A percentile compares a stretch with the other conserved stretches of the same genome.
Conservation (phyloP, 495 filamentous ascomycete genomes). For the Aspergillus biplanus region DNA sequence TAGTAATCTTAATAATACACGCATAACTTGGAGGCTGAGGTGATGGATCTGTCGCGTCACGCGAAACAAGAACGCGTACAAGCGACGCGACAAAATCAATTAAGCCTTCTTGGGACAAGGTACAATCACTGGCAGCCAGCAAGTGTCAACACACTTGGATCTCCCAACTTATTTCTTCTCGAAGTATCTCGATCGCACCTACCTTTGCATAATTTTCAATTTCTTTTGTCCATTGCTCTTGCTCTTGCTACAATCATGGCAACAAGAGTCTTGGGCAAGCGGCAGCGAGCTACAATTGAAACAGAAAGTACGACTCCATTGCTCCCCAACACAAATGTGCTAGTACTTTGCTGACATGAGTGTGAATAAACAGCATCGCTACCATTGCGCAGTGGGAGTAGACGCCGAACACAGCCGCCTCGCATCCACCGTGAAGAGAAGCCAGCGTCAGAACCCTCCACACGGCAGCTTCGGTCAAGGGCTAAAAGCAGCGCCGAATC, state of each 20-base stretch:
- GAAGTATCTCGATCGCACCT: background rate
- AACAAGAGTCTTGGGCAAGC: slow-evolving; percentile 72
- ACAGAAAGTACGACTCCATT: slow-evolving; percentile 53
- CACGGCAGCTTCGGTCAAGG: slow-evolving; percentile 43
- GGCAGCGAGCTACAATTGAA: slow-evolving; percentile 58
- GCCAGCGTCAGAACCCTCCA: slow-evolving; percentile 21
- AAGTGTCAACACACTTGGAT: background rate
- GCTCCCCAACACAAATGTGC: background rate
- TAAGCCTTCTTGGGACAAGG: slow-evolving; percentile 34
- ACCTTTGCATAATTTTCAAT: slow-evolving; percentile 2
- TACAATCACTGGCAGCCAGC: background rate
- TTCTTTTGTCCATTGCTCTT: slow-evolving; percentile 25
- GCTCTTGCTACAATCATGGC: slow-evolving; percentile 54
- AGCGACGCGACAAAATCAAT: slow-evolving; percentile 19
- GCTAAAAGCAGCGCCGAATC: slow-evolving; percentile 24
- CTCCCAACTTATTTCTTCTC: background rate
- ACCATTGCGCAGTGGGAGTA: slow-evolving; percentile 59
- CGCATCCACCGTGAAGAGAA: slow-evolving; percentile 34
- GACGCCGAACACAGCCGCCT: slow-evolving; percentile 58
- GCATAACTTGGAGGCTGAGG: background rate
- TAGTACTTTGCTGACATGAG: slow-evolving; percentile 28
- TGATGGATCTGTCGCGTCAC: background rate
- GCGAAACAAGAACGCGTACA: too few species aligned
- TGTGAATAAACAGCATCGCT: slow-evolving; percentile 37
- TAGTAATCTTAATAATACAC: background rate